phyloP scores from a whole-genome alignment of 2,329 filamentous ascomycete species.

The Rhexocercosporidium sp. region DNA sequence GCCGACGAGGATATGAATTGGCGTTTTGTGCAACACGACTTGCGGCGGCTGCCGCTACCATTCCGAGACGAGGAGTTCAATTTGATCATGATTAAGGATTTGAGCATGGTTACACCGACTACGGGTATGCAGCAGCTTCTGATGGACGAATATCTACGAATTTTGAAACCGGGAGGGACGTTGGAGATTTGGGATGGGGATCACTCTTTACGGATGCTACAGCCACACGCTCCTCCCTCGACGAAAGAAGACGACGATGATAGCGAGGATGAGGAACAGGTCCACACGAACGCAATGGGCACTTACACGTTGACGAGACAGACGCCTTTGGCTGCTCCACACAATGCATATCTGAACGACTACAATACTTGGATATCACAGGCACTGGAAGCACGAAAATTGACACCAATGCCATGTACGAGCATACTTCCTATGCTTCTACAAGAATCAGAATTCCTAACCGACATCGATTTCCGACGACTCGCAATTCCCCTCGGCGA shows the following conservation, averaged over 20 bases:
- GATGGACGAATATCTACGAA: constrained; percentile 75
- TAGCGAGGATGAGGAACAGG: constrained; percentile 63
- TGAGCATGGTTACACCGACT: constrained; percentile 69
- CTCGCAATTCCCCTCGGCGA: constrained; percentile 88
- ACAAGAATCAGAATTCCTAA: constrained; percentile 77
- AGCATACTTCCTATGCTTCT: constrained; percentile 76
- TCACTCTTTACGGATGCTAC: constrained; percentile 79
- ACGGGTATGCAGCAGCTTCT: constrained; percentile 57
- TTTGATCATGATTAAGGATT: constrained; percentile 86
- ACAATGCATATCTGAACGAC: constrained; percentile 82
- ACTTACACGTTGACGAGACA: constrained; percentile 84
- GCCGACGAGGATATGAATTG: constrained; percentile 78
- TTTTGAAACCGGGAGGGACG: constrained; percentile 78
- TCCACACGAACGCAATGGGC: constrained; percentile 70
- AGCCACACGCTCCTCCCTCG: constrained; percentile 69
- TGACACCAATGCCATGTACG: constrained; percentile 79
- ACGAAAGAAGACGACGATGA: constrained; percentile 44
- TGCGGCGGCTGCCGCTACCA: constrained; percentile 76
- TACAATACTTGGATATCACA: constrained; percentile 84
- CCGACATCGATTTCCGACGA: constrained; percentile 73
- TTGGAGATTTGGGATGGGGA: constrained; percentile 92
- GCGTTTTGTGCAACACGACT: constrained; percentile 87
- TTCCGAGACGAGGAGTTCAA: constrained; percentile 84
- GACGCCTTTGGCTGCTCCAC: constrained; percentile 78
- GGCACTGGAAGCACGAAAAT: constrained; percentile 72